Evolutionary conservation across 305 asterid species (phyloP), one percentile per base, ranked within the genome.

Genomic region (Nicotiana rustica): DNA sequence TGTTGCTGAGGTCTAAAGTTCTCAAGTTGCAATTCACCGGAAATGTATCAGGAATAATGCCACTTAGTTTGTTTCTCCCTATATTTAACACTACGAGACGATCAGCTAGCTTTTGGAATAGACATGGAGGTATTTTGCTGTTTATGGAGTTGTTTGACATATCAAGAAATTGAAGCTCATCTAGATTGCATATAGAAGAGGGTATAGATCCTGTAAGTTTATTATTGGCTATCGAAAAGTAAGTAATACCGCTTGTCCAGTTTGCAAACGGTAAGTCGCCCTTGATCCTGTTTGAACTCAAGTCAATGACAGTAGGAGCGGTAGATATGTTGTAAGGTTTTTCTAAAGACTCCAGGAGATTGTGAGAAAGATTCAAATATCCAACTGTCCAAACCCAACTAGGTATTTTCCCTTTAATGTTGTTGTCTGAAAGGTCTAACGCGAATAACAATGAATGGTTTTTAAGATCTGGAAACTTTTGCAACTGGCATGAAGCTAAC

Each of bases 251-350:
- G 25, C 4, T 1, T 78, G 55, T 78, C 82, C 21, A 86, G 47
- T 14, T 90, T 85, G 65, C 95, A 93, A 6, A 81, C 88, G 97
- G 97, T n/a, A 89, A 18, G 60, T 83, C 60, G 2, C 97, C 97
- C 2, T 52, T 71, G 62, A 91, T 89, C 14, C 10, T 36, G 85
- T 93, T 94, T 5, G 88, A 83, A 81, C 89, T 91, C 35, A 94
- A 79, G 70, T 92, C 98, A 55, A 94, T 41, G 69, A 80, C 94
- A 1, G 0, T 47, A 41, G 38, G 13, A 70, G 78, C 44, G 78
- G 47, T 81, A 86, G 1, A 21, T 1, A 14, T 90, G 86, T 15
- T 0, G 62, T 71, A 64, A 15, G 8, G 0, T 67, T 90, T 81
- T 0, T 12, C 55, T 85, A 67, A 77, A 62, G 98, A 97, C 76